Base-by-base conservation (phyloP, 2,329 filamentous ascomycete species). In the Cytospora piceae region DNA sequence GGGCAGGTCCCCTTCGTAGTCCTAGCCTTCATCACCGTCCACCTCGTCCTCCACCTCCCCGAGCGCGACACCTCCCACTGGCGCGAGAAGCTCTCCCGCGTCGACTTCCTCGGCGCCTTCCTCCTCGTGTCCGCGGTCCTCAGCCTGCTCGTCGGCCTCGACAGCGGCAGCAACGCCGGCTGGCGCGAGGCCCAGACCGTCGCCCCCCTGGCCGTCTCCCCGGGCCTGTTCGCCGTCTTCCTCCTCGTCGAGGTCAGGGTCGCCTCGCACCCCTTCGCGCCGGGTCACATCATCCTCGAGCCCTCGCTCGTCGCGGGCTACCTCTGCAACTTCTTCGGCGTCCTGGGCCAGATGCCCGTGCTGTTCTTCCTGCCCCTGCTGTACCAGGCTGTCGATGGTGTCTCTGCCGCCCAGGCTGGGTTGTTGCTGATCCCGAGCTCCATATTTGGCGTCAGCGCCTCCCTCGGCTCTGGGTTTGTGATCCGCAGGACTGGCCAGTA, bases 321-420 rank as follows among this genome's bases (percentile, higher is more conserved):
- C 71, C 76, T 87, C 1, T 86, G 86, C 74, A 93, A 93, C 74
- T 91, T 93, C 77, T 93, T 92, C 75, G 82, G 84, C 60, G 84
- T 90, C 61, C 86, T 82, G 1, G 87, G 84, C 17, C 78, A 82
- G 67, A 77, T 81, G 72, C 83, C 85, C 0, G 77, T 83, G 1
- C 69, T 91, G 4, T 94, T 92, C 79, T 92, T 91, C 77, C 79
- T 92, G n/a, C 90, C 91, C 1, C 80, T 94, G 2, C 92, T 90
- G 76, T 92, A 91, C 77, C 92, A 94, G 76, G 90, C 89, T 6
- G 88, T 90, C 0, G 81, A 89, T 58, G 86, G 85, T 6, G 78
- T 87, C 29, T 84, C 83, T 4, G 88, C 91, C 1, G 87, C 88
- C 0, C 75, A 81, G 62, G 85, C 90, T 4, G 90, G 90, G 1